phyloP scores from a whole-genome alignment of 352 stramenopile genomes.

The Phytophthora aleatoria region DNA sequence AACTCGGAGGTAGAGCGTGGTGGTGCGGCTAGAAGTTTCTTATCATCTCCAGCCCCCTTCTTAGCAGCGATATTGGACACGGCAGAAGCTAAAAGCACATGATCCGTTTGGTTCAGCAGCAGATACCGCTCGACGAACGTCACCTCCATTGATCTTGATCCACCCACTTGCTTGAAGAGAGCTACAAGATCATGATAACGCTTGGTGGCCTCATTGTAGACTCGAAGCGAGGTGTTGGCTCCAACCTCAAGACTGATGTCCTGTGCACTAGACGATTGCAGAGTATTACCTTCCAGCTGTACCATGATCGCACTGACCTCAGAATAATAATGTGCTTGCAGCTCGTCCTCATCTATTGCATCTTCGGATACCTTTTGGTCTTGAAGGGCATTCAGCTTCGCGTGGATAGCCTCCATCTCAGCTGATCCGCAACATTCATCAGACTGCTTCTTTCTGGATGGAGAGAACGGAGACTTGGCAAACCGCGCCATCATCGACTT shows the following conservation, averaged over 20 bases:
- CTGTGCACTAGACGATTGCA: conserved; percentile 51
- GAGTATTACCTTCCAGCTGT: conserved; percentile 67
- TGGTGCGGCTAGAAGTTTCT: conserved; percentile 31
- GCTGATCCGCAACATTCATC: conserved; percentile 57
- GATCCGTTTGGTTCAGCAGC: conserved; percentile 72
- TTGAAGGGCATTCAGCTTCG: conserved; percentile 64
- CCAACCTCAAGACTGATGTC: conserved; percentile 69
- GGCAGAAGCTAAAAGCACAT: conserved; percentile 53
- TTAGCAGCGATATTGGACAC: conserved; percentile 49
- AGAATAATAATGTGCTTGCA: conserved; percentile 74
- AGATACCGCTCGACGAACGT: conserved; percentile 86
- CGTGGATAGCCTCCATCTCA: conserved; percentile 75
- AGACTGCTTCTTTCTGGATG: conserved; percentile 45
- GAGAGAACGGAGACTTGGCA: conserved; percentile 52
- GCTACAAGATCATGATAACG: conserved; percentile 81
- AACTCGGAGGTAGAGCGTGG: conserved; percentile 62
- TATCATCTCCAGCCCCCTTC: conserved; percentile 26
- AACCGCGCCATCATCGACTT: conserved; percentile 60
- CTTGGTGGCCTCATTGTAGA: conserved; percentile 76
- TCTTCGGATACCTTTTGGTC: conserved; percentile 35
- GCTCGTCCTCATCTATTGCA: conserved; percentile 45
- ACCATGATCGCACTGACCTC: conserved; percentile 68
- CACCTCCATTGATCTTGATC: conserved; percentile 65
- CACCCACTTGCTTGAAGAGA: conserved; percentile 69
- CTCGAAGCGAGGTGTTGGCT: conserved; percentile 64